These are phyloP conservation scores for Yarrowia sp. DNA, from an alignment of 805 yeast genomes.

Conservation along the genomic window DNA sequence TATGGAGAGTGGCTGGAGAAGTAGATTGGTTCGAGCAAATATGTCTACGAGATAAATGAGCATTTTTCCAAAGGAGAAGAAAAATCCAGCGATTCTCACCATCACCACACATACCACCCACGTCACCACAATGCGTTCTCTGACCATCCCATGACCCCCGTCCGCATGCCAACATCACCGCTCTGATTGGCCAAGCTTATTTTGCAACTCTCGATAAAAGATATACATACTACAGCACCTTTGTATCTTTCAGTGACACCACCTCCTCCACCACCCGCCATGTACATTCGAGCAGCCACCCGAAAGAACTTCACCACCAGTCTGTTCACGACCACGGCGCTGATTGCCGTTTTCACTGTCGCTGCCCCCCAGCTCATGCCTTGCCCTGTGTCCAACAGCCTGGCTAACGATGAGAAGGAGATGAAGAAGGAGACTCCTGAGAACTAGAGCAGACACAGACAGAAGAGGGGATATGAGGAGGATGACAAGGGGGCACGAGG, in stretches of 20 bases:
- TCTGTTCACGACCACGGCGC: conserved; percentile 73
- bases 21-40: neutral
- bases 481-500: too few species aligned
- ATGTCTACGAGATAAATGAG: too few species aligned
- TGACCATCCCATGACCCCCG: too few species aligned
- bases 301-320: conserved; percentile 66
- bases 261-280: conserved; percentile 43
- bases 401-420: conserved; percentile 32
- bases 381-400: conserved; percentile 47
- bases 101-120: too few species aligned
- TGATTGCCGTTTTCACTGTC: conserved; percentile 73
- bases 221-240: neutral
- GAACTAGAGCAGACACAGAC: neutral
- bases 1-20: conserved; percentile 14
- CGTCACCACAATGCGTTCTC: too few species aligned
- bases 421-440: neutral
- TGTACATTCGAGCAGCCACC: conserved; percentile 65
- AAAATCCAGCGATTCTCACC: too few species aligned
- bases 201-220: neutral
- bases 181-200: conserved; percentile 20
- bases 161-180: conserved; percentile 15
- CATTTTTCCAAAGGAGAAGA: too few species aligned
- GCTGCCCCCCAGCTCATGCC: conserved; percentile 54
- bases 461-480: too few species aligned
- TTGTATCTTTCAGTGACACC: neutral